Percentiles rank a stretch among this genome's conserved stretches.
phyloP scores from a whole-genome alignment of 2,329 filamentous ascomycete genomes.

The Parascedosporium putredinis region DNA sequence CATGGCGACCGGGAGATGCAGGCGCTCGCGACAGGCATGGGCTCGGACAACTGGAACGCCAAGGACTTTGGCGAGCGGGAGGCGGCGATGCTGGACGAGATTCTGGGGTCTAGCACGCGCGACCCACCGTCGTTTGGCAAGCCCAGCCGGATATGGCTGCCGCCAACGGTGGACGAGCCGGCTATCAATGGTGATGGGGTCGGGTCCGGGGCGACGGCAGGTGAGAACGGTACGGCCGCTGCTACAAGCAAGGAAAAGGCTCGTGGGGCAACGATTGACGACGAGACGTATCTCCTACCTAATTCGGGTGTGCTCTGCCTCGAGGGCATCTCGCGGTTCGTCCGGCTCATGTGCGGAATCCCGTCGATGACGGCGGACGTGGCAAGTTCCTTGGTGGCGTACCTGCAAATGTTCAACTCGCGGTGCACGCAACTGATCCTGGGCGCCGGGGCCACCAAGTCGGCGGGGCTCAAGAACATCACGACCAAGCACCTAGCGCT shows the following conservation, averaged over 20 bases:
- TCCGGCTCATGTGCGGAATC: slow-evolving; percentile 73
- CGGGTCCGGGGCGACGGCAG: slow-evolving; percentile 19
- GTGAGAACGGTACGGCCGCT: slow-evolving; percentile 35
- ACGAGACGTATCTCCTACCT: slow-evolving; percentile 76
- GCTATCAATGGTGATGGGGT: slow-evolving; percentile 17
- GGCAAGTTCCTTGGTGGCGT: slow-evolving; percentile 67
- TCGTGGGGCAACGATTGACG: slow-evolving; percentile 67
- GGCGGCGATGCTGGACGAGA: slow-evolving; percentile 46
- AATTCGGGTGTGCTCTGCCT: slow-evolving; percentile 74
- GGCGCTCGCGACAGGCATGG: slow-evolving; percentile 64
- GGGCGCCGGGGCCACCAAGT: slow-evolving; percentile 80
- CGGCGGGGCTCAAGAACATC: slow-evolving; percentile 88
- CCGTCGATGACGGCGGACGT: slow-evolving; percentile 84
- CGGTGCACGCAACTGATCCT: slow-evolving; percentile 93
- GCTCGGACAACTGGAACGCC: slow-evolving; percentile 69
- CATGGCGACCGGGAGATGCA: slow-evolving; percentile 66
- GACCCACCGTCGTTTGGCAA: slow-evolving; percentile 60
- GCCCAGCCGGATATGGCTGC: slow-evolving; percentile 46
- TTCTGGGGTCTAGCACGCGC: slow-evolving; percentile 60
- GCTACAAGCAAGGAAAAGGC: slow-evolving; percentile 56
- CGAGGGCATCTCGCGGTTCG: slow-evolving; percentile 68
- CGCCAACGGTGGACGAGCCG: slow-evolving; percentile 28
- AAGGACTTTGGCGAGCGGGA: slow-evolving; percentile 62
- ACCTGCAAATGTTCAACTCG: slow-evolving; percentile 89
- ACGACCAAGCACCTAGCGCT: slow-evolving; percentile 91